Percentiles rank a stretch among this genome's conserved stretches.
Conservation (phyloP, 306 rosid genomes). For the Trichosanthes truncata region DNA sequence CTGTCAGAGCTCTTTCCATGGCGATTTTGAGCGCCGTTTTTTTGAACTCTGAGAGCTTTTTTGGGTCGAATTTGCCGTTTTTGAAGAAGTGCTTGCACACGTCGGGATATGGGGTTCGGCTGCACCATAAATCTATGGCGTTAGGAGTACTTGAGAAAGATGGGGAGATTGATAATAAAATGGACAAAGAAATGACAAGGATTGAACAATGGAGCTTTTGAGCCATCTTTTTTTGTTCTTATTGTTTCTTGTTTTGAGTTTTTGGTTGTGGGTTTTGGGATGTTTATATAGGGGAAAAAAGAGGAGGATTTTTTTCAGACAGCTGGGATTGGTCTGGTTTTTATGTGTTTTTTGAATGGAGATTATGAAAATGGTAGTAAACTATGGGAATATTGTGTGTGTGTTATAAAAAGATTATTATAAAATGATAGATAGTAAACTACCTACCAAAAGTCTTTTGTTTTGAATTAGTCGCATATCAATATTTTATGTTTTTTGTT, state of each 20-base stretch:
- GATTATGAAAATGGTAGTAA: neutral
- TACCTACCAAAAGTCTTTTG: neutral
- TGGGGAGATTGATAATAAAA: neutral
- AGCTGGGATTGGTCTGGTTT: neutral
- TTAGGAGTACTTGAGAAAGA: neutral
- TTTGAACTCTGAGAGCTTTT: neutral
- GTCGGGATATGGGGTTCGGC: conserved; percentile 4
- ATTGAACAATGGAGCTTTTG: neutral
- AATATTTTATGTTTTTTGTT: neutral
- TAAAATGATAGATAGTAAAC: neutral
- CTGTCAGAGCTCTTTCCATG: neutral
- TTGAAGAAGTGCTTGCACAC: neutral
- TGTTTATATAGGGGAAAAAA: neutral
- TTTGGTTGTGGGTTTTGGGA: neutral
- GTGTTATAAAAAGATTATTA: neutral
- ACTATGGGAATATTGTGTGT: neutral
- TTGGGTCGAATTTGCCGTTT: neutral
- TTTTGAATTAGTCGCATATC: neutral
- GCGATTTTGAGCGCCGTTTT: neutral
- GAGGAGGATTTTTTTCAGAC: neutral
- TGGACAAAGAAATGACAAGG: neutral
- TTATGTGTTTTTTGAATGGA: neutral
- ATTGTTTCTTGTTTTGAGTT: neutral
- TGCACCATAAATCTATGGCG: neutral
- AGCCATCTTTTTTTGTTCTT: neutral